These are phyloP conservation scores for Syncephalastrum sp. DNA, from an alignment of 371 early-diverging fungal genomes.

Conservation along the genomic window DNA sequence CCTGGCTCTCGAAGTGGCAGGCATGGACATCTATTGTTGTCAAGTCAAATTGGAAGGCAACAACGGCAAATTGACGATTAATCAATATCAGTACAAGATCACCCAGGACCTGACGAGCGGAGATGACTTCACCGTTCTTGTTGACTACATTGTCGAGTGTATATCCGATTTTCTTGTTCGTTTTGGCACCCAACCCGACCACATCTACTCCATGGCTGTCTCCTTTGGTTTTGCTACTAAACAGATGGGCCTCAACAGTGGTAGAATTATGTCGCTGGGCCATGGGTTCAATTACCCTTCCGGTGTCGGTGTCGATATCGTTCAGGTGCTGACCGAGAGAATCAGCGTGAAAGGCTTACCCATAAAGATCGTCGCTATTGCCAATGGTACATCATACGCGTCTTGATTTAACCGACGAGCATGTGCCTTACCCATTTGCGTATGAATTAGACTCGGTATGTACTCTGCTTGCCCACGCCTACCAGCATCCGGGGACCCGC, in stretches of 20 bases:
- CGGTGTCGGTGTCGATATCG: slow-evolving; percentile 48
- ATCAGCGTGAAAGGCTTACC: slow-evolving; percentile 41
- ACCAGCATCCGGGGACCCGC: slow-evolving; percentile 80
- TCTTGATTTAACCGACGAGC: not conserved
- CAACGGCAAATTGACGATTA: slow-evolving; percentile 45
- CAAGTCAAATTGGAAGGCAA: slow-evolving; percentile 52
- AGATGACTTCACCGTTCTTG: slow-evolving; percentile 60
- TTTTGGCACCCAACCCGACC: slow-evolving; percentile 40
- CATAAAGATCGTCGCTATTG: slow-evolving; percentile 50
- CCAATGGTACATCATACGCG: slow-evolving; percentile 66
- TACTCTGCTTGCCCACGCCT: slow-evolving; percentile 87
- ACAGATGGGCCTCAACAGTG: slow-evolving; percentile 42
- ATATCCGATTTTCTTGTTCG: slow-evolving; percentile 39
- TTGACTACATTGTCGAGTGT: slow-evolving; percentile 87
- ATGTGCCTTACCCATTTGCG: slow-evolving; percentile 1
- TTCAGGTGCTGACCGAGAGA: slow-evolving; percentile 42
- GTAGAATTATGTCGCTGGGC: slow-evolving; percentile 35
- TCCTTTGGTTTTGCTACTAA: slow-evolving; percentile 48
- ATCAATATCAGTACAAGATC: slow-evolving; percentile 72
- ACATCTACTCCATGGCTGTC: slow-evolving; percentile 50
- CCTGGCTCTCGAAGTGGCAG: slow-evolving; percentile 91
- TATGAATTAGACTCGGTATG: slow-evolving; percentile 79
- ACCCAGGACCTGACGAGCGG: slow-evolving; percentile 74
- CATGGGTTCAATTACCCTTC: slow-evolving; percentile 46
- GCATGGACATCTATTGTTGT: slow-evolving; percentile 62